Percentiles rank a stretch among this genome's conserved stretches.
These are phyloP conservation scores for Hevea brasiliensis DNA, from an alignment of 345 rosid species.

Conservation along the genomic window DNA sequence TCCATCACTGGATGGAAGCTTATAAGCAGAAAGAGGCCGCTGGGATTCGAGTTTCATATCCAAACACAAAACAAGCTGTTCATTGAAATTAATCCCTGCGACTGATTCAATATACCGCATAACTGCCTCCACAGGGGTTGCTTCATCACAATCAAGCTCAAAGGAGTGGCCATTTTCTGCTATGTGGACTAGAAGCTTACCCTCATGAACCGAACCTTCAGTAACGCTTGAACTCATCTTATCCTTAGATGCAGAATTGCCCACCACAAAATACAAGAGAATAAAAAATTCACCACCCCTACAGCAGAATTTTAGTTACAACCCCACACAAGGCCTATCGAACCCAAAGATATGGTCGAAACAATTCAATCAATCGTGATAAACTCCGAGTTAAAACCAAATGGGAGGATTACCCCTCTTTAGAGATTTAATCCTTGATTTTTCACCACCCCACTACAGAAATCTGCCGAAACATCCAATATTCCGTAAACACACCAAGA, in stretches of 20 bases:
- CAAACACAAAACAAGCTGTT: constrained; percentile 81
- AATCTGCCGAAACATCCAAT: constrained; percentile 21
- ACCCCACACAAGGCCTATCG: background rate
- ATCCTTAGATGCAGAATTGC: constrained; percentile 27
- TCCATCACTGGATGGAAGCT: constrained; percentile 65
- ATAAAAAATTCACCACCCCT: background rate
- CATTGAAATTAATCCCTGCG: constrained; percentile 56
- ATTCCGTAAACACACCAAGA: constrained; percentile 12
- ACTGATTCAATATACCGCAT: constrained; percentile 63
- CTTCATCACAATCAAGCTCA: constrained; percentile 64
- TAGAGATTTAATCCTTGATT: constrained; percentile 20
- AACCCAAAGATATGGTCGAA: background rate
- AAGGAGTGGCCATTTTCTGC: constrained; percentile 88
- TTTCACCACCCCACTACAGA: constrained; percentile 25
- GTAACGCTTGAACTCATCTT: constrained; percentile 74
- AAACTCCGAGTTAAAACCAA: background rate
- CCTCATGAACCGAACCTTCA: constrained; percentile 48
- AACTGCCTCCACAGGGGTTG: constrained; percentile 67
- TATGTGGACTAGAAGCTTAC: constrained; percentile 76
- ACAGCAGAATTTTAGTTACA: background rate
- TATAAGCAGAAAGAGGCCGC: constrained; percentile 63
- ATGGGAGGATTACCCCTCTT: constrained; percentile 5
- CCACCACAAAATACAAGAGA: constrained; percentile 32
- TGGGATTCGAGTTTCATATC: constrained; percentile 88
- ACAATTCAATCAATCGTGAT: constrained; percentile 11